phyloP scores from a whole-genome alignment of 1,139 yeast species.

The Dujonia santamariae region DNA sequence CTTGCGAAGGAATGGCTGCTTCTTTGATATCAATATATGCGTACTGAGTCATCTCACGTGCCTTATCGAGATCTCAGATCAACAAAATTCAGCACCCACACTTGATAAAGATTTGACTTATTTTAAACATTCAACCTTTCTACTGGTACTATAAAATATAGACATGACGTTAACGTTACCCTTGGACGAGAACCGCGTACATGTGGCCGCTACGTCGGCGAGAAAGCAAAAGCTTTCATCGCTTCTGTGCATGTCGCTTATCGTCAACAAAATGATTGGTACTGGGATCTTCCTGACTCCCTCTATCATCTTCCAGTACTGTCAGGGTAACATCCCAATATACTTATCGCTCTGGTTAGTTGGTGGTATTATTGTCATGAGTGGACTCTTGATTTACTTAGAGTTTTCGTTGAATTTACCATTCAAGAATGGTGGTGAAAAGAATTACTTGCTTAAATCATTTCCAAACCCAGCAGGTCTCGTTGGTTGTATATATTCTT shows the following conservation, averaged over 20 bases:
- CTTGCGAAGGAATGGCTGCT: no score
- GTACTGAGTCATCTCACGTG: no score
- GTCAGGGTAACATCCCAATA: slow-evolving; percentile 42
- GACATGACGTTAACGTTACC: no score
- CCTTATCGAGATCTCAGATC: no score
- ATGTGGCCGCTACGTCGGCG: no score
- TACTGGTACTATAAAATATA: no score
- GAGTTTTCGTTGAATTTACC: slow-evolving; percentile 49
- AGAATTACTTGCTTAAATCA: slow-evolving; percentile 46
- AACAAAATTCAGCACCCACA: no score
- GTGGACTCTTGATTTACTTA: slow-evolving; percentile 45
- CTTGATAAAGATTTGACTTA: no score
- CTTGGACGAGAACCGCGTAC: no score
- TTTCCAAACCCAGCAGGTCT: slow-evolving; percentile 34
- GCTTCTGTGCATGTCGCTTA: slow-evolving; percentile 30
- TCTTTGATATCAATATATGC: no score
- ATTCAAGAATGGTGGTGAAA: slow-evolving; percentile 47
- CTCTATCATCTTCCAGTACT: slow-evolving; percentile 41
- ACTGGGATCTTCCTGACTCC: slow-evolving; percentile 53
- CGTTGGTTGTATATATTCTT: slow-evolving; percentile 43
- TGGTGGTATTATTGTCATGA: slow-evolving; percentile 45
- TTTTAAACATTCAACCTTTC: no score
- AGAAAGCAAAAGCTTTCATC: slow-evolving; percentile 16
- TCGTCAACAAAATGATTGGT: slow-evolving; percentile 51
- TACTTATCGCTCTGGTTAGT: slow-evolving; percentile 38